Evolutionary conservation across 805 yeast species (phyloP).

Genomic region (Osmozyma mogii): DNA sequence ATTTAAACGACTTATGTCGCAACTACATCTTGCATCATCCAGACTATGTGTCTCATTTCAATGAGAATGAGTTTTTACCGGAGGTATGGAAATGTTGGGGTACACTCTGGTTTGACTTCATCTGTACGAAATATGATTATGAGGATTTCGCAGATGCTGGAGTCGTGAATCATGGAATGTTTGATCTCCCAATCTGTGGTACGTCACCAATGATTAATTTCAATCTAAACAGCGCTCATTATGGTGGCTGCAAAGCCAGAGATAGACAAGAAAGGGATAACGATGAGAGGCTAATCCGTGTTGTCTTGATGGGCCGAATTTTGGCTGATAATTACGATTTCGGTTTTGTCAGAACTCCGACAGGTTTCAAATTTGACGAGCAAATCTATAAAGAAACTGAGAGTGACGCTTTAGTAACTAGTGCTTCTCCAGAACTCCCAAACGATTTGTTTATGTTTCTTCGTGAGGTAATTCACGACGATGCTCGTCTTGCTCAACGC

Average conservation of each 20-base stretch:
- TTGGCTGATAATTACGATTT: conserved; percentile 46
- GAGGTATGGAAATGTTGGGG: conserved; percentile 89
- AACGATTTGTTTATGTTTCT: conserved; percentile 18
- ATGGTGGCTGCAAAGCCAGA: conserved; percentile 8
- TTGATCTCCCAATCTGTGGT: conserved; percentile 66
- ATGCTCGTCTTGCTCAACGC: conserved; percentile 34
- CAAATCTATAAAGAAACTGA: conserved; percentile 16
- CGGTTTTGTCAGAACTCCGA: conserved; percentile 44
- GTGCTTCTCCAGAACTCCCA: conserved; percentile 11
- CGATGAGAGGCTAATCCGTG: conserved; percentile 43
- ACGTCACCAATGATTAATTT: conserved; percentile 24
- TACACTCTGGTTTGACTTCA: conserved; percentile 65
- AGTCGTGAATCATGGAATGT: conserved; percentile 41
- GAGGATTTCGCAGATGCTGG: conserved; percentile 46
- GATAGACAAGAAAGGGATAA: conserved; percentile 34
- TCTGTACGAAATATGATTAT: conserved; percentile 47
- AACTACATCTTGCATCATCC: conserved; percentile 18
- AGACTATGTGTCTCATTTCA: conserved; percentile 40
- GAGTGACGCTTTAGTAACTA: conserved; percentile 16
- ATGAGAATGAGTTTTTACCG: conserved; percentile 54
- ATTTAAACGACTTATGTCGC: conserved; percentile 12
- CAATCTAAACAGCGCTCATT: conserved; percentile 24
- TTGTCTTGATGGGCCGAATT: conserved; percentile 42
- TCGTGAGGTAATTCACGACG: conserved; percentile 30
- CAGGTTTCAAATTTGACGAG: conserved; percentile 37